Conservation (phyloP, 2,329 filamentous ascomycete species). For the Colletotrichum musicola region DNA sequence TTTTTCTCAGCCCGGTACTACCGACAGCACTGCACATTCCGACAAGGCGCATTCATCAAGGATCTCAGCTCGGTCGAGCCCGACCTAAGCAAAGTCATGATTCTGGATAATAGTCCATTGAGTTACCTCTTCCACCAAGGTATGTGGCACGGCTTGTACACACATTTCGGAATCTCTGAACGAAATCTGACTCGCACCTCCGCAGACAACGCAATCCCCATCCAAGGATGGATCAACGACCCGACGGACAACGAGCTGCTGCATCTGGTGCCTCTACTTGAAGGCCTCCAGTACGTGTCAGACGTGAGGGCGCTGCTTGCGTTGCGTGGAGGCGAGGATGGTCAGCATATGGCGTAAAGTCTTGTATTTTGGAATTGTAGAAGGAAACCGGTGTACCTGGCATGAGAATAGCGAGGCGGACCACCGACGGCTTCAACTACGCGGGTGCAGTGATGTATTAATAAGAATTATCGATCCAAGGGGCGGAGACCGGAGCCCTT, state of each 20-base stretch:
- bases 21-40: conserved; percentile 94
- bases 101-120: conserved; percentile 96
- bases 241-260: conserved; percentile 96
- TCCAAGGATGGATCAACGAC: conserved; percentile 99
- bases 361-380: conserved; percentile 30
- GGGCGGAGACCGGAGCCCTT: neutral
- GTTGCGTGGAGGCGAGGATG: conserved; percentile 86
- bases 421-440: conserved; percentile 33
- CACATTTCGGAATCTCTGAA: neutral
- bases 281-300: conserved; percentile 95
- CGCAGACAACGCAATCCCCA: conserved; percentile 96
- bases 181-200: conserved; percentile 9
- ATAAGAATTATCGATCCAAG: conserved; percentile 27
- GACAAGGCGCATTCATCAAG: conserved; percentile 98
- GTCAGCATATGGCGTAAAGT: conserved; percentile 66
- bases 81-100: conserved; percentile 98
- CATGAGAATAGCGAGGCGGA: conserved; percentile 28
- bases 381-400: conserved; percentile 30
- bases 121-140: conserved; percentile 99
- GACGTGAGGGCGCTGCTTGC: conserved; percentile 93
- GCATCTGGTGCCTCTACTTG: conserved; percentile 90
- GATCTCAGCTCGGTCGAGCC: conserved; percentile 96
- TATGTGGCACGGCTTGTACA: conserved; percentile 55
- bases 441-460: conserved; percentile 35
- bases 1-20: conserved; percentile 96